Evolutionary conservation across 306 rosid species (phyloP).

Genomic region (Senna tora): DNA sequence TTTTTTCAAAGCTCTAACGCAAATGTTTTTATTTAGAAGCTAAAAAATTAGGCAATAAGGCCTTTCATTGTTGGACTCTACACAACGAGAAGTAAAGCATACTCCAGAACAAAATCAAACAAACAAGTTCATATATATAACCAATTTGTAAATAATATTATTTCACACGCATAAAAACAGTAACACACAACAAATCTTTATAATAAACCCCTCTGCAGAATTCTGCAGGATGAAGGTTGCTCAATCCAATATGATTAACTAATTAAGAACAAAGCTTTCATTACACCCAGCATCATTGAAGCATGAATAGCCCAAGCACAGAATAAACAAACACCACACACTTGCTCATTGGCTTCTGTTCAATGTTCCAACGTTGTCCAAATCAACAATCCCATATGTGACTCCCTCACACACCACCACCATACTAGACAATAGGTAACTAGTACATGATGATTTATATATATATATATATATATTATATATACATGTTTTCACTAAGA

Average conservation of each 20-base stretch:
- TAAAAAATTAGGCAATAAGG: too few species aligned
- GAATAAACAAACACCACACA: neutral
- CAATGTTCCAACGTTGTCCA: neutral
- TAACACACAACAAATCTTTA: neutral
- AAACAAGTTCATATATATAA: neutral
- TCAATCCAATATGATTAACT: neutral
- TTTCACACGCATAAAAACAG: neutral
- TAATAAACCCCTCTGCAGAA: neutral
- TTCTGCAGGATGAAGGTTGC: neutral
- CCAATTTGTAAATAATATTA: neutral
- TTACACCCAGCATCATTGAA: neutral
- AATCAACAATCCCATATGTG: neutral
- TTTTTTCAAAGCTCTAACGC: too few species aligned
- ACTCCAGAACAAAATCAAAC: neutral
- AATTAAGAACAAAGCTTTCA: neutral
- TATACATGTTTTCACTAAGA: neutral
- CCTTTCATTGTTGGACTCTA: neutral
- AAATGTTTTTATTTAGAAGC: too few species aligned
- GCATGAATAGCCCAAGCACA: neutral
- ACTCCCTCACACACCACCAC: too few species aligned
- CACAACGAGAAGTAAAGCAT: neutral
- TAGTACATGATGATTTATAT: too few species aligned
- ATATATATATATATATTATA: too few species aligned
- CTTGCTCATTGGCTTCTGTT: neutral
- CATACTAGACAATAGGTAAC: conserved; percentile 1